Conservation (phyloP, 768 basidiomycete genomes). For the Lyophyllum decastes region DNA sequence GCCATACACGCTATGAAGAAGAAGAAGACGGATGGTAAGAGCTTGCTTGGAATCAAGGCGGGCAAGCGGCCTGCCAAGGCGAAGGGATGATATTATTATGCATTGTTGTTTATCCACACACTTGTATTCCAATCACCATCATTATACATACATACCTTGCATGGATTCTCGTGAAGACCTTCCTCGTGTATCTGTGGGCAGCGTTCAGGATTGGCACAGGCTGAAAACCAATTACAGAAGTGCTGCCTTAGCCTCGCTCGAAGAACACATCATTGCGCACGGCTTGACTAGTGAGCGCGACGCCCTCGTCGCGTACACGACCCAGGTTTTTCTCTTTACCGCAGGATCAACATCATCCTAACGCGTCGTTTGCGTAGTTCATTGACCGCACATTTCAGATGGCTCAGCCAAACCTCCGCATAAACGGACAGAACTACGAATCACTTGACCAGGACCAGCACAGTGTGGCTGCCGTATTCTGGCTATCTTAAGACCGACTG, state of each 20-base stretch:
- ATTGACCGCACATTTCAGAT: slow-evolving; percentile 62
- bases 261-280: slow-evolving; percentile 43
- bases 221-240: slow-evolving; percentile 54
- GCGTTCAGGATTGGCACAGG: slow-evolving; percentile 65
- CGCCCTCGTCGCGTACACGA: slow-evolving; percentile 47
- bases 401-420: slow-evolving; percentile 70
- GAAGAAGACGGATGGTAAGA: slow-evolving; percentile 62
- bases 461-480: slow-evolving; percentile 33
- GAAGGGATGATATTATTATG: not conserved
- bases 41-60: slow-evolving; percentile 73
- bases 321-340: slow-evolving; percentile 39
- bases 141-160: not conserved
- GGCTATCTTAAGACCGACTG: not conserved
- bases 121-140: slow-evolving; percentile 5
- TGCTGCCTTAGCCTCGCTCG: slow-evolving; percentile 46
- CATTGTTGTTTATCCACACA: slow-evolving; percentile 6
- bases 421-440: slow-evolving; percentile 80
- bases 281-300: slow-evolving; percentile 45
- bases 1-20: slow-evolving; percentile 52
- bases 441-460: slow-evolving; percentile 56
- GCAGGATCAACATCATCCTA: not conserved
- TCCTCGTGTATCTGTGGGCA: slow-evolving; percentile 62
- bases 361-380: slow-evolving; percentile 40
- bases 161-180: slow-evolving; percentile 46
- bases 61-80: slow-evolving; percentile 46